Percentiles rank a stretch among this genome's conserved stretches.
phyloP scores from a whole-genome alignment of 140 eudicot genomes.

The Oenanthe javanica region DNA sequence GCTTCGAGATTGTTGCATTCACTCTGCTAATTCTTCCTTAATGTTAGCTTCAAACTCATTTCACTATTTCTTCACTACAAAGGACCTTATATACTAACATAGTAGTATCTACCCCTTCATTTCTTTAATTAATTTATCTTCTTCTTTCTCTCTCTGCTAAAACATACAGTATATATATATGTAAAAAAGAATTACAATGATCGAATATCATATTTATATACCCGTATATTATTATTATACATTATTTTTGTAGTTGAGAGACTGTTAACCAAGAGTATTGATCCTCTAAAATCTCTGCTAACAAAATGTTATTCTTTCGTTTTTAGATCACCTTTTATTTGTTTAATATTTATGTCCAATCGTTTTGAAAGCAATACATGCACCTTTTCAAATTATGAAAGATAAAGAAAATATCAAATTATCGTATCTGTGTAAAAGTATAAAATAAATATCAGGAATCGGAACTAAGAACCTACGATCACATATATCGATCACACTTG shows the following conservation, averaged over 20 bases:
- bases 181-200: neutral
- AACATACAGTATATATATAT: neutral
- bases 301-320: neutral
- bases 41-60: conserved; percentile 3
- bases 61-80: neutral
- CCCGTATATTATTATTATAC: neutral
- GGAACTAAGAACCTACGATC: too few species aligned
- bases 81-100: conserved; percentile 16
- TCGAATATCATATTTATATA: neutral
- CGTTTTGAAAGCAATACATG: neutral
- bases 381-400: neutral
- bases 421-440: too few species aligned
- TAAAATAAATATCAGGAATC: too few species aligned
- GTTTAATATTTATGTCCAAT: neutral
- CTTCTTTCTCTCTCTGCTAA: neutral
- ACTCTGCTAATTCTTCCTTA: neutral
- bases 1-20: conserved; percentile 90
- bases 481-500: neutral
- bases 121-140: neutral
- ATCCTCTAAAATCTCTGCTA: neutral
- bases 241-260: neutral
- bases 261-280: neutral
- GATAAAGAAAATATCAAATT: too few species aligned
- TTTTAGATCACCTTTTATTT: neutral
- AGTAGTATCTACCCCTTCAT: neutral